These are phyloP conservation scores for Didymella pinodella DNA, from an alignment of 2,329 filamentous ascomycete species.

Conservation along the genomic window DNA sequence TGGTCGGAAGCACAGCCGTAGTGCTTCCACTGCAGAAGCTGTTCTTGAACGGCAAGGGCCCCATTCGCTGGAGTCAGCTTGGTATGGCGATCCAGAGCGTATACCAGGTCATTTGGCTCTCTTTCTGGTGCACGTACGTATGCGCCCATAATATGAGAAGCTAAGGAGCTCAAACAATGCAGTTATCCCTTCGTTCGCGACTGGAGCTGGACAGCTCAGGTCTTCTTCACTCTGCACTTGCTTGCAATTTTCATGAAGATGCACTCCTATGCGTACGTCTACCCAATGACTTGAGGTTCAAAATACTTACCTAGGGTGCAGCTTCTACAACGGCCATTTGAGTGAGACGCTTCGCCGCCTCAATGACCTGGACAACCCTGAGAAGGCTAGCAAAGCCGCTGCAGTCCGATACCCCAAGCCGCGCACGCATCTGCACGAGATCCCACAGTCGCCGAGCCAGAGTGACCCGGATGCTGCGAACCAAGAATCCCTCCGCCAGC, in stretches of 20 bases:
- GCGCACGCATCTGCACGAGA: constrained; percentile 61
- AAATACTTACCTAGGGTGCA: constrained; percentile 12
- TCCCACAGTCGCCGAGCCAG: constrained; percentile 56
- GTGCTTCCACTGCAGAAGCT: constrained; percentile 76
- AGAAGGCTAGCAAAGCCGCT: constrained; percentile 71
- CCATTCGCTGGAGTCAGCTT: constrained; percentile 74
- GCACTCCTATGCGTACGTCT: constrained; percentile 80
- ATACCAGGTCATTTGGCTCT: constrained; percentile 80
- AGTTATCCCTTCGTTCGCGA: constrained; percentile 81
- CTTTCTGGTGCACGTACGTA: constrained; percentile 75
- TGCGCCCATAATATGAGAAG: no score
- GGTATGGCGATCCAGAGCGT: constrained; percentile 86
- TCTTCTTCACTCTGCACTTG: constrained; percentile 90
- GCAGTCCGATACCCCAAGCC: constrained; percentile 75
- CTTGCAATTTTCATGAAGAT: constrained; percentile 98
- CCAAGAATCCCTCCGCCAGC: constrained; percentile 62
- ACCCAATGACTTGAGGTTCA: background rate
- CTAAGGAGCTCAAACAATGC: constrained; percentile 16
- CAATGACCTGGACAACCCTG: constrained; percentile 77
- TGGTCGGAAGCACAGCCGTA: constrained; percentile 79
- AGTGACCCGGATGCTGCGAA: constrained; percentile 53
- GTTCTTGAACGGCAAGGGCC: constrained; percentile 64
- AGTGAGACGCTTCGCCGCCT: constrained; percentile 85
- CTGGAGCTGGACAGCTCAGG: constrained; percentile 98
- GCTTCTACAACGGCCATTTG: constrained; percentile 95